Conservation (phyloP, 805 yeast genomes). For the Zygosaccharomyces rouxii region DNA sequence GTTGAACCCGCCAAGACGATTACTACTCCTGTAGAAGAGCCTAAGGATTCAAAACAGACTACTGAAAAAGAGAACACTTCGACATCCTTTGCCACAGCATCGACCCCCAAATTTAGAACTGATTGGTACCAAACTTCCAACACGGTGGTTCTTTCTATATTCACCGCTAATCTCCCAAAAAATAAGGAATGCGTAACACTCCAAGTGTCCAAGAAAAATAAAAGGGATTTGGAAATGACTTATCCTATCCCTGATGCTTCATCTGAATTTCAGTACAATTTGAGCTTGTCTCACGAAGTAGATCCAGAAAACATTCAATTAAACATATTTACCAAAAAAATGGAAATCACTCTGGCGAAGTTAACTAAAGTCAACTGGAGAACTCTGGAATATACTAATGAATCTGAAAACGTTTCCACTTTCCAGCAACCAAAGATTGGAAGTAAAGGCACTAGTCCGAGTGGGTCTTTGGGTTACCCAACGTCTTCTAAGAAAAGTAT, state of each 20-base stretch:
- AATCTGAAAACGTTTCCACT: not conserved
- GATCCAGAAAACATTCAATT: slow-evolving; percentile 42
- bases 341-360: slow-evolving; percentile 65
- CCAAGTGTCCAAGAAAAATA: slow-evolving; percentile 38
- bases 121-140: slow-evolving; percentile 71
- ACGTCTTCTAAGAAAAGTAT: slow-evolving; percentile 55
- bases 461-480: slow-evolving; percentile 44
- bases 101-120: slow-evolving; percentile 35
- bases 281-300: slow-evolving; percentile 51
- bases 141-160: slow-evolving; percentile 61
- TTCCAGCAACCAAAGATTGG: not conserved
- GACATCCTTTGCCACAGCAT: not conserved
- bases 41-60: slow-evolving; percentile 2
- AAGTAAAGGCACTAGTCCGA: not conserved
- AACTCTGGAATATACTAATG: slow-evolving; percentile 32
- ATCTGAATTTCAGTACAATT: slow-evolving; percentile 55
- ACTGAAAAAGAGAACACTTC: not conserved
- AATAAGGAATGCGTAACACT: slow-evolving; percentile 37
- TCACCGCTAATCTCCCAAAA: slow-evolving; percentile 58
- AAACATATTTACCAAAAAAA: slow-evolving; percentile 62
- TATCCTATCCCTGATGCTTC: slow-evolving; percentile 28
- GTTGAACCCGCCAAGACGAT: not conserved
- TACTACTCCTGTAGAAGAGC: not conserved
- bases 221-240: slow-evolving; percentile 34
- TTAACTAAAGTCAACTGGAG: slow-evolving; percentile 47